Percentiles rank a stretch among this genome's conserved stretches.
These are phyloP conservation scores for Lentinula novae-zelandiae DNA, from an alignment of 1,284 basidiomycete genomes.

Conservation along the genomic window DNA sequence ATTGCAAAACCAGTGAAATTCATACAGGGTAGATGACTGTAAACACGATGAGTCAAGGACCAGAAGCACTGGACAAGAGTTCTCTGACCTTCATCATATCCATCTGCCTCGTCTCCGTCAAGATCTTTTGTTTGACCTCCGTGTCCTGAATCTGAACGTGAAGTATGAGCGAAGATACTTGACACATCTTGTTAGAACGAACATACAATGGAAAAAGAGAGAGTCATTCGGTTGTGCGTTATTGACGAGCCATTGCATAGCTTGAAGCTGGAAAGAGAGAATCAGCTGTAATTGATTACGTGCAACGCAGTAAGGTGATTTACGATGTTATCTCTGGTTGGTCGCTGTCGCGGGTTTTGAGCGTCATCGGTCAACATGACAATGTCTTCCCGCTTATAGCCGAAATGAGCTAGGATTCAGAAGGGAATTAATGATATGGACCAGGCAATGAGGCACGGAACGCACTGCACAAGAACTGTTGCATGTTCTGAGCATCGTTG, in stretches of 20 bases:
- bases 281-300: background rate
- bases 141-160: slow-evolving; percentile 64
- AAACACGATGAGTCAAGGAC: background rate
- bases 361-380: slow-evolving; percentile 85
- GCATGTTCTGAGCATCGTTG: slow-evolving; percentile 82
- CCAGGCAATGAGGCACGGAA: background rate
- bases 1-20: background rate
- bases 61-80: slow-evolving; percentile 24
- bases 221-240: slow-evolving; percentile 81
- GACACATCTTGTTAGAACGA: background rate
- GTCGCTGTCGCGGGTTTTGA: slow-evolving; percentile 56
- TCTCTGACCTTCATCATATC: slow-evolving; percentile 59
- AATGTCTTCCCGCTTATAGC: slow-evolving; percentile 78
- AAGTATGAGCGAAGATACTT: slow-evolving; percentile 4
- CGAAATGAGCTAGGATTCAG: slow-evolving; percentile 49
- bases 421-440: background rate
- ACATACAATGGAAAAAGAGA: slow-evolving; percentile 88
- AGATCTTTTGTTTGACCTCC: slow-evolving; percentile 78
- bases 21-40: slow-evolving; percentile 78
- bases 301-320: slow-evolving; percentile 19
- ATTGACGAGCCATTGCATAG: slow-evolving; percentile 88
- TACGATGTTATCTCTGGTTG: slow-evolving; percentile 83
- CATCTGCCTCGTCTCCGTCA: slow-evolving; percentile 67
- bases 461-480: slow-evolving; percentile 65
- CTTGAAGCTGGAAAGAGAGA: slow-evolving; percentile 46